Evolutionary conservation across 2,329 filamentous ascomycete genomes (phyloP).

Genomic region (Magnaporthales sp.): DNA sequence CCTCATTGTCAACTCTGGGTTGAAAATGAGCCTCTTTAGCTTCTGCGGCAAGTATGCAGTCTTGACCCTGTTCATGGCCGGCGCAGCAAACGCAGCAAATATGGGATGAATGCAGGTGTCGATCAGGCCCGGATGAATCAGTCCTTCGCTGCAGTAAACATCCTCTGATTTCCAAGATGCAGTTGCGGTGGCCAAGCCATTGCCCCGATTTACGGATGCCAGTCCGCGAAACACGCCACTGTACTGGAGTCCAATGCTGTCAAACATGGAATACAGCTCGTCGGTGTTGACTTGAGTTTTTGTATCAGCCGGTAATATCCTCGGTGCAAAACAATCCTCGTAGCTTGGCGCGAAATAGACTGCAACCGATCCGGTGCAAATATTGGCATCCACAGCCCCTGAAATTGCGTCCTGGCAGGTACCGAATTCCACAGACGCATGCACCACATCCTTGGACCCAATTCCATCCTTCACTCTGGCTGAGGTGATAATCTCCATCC

Average conservation of each 20-base stretch:
- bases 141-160: neutral
- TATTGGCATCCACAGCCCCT: neutral
- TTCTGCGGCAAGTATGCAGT: constrained; percentile 1
- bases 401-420: neutral
- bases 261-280: neutral
- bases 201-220: neutral
- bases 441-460: neutral
- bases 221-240: neutral
- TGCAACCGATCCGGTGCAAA: neutral
- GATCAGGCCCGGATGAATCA: neutral
- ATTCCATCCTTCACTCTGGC: neutral
- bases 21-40: neutral
- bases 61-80: constrained; percentile 2
- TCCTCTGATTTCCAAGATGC: constrained; percentile 3
- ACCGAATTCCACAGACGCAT: neutral
- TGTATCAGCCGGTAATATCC: neutral
- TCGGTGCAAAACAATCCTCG: neutral
- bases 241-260: neutral
- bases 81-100: constrained; percentile 2
- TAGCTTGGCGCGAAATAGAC: neutral
- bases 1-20: neutral
- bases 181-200: constrained; percentile 2
- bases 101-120: constrained; percentile 4
- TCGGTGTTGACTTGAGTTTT: neutral
- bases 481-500: neutral